Conservation (phyloP, 306 rosid species). For the cucumber (Cucumis sativus) region Cucumber_9930_V3 NC_026657.2:37900001-37900500, state of each 20-base stretch:
- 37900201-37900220: conserved; percentile 63
- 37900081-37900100: conserved; percentile 10
- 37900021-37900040: background rate
- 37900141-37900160: conserved; percentile 47
- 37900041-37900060: background rate
- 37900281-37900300: conserved; percentile 85
- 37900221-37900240: conserved; percentile 38
- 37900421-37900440: conserved; percentile 13
- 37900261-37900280: conserved; percentile 56
- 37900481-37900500: background rate
- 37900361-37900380: conserved; percentile 32
- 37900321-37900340: conserved; percentile 18
- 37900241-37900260: conserved; percentile 32
- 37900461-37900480: conserved; percentile 4
- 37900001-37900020: background rate
- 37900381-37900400: conserved; percentile 13
- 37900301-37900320: conserved; percentile 49
- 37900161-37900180: conserved; percentile 39
- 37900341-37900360: conserved; percentile 28
- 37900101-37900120: conserved; percentile 98
- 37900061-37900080: background rate
- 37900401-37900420: background rate
- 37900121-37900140: conserved; percentile 96
- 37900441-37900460: conserved; percentile 18
- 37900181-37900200: conserved; percentile 24